Percentiles rank a stretch among this genome's conserved stretches.
phyloP scores from a whole-genome alignment of 306 rosid genomes.

The Sophora flavescens region DNA sequence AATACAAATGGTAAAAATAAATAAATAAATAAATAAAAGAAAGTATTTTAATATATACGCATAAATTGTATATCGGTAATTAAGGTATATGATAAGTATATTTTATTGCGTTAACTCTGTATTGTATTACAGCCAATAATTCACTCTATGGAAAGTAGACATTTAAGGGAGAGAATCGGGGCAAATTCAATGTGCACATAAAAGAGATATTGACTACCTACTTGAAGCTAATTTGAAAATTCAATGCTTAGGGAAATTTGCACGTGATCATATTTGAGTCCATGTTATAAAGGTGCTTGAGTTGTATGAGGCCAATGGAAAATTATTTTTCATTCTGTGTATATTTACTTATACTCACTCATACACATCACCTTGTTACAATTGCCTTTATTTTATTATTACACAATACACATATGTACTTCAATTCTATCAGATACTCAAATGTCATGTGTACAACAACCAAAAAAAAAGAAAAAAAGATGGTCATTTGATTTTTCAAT shows the following conservation, averaged over 20 bases:
- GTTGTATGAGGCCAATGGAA: not conserved
- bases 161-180: slow-evolving; percentile 31
- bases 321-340: not conserved
- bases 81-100: not conserved
- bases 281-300: slow-evolving; percentile 27
- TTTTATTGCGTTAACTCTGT: slow-evolving; percentile 1
- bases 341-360: too few relatives aligned
- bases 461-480: too few relatives aligned
- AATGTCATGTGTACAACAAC: too few relatives aligned
- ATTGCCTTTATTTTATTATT: too few relatives aligned
- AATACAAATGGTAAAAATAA: not conserved
- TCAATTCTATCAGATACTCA: too few relatives aligned
- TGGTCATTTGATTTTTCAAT: too few relatives aligned
- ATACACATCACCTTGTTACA: too few relatives aligned
- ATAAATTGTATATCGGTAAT: not conserved
- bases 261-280: not conserved
- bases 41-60: not conserved
- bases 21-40: too few relatives aligned
- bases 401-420: too few relatives aligned
- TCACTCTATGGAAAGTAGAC: not conserved
- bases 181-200: slow-evolving; percentile 19
- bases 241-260: slow-evolving; percentile 21
- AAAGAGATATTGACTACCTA: slow-evolving; percentile 39
- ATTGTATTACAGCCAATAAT: not conserved
- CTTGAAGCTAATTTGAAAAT: slow-evolving; percentile 6